A percentile compares a stretch with the other conserved stretches of the same genome.
phyloP scores from a whole-genome alignment of 345 rosid genomes.

The Arabis alpina region DNA sequence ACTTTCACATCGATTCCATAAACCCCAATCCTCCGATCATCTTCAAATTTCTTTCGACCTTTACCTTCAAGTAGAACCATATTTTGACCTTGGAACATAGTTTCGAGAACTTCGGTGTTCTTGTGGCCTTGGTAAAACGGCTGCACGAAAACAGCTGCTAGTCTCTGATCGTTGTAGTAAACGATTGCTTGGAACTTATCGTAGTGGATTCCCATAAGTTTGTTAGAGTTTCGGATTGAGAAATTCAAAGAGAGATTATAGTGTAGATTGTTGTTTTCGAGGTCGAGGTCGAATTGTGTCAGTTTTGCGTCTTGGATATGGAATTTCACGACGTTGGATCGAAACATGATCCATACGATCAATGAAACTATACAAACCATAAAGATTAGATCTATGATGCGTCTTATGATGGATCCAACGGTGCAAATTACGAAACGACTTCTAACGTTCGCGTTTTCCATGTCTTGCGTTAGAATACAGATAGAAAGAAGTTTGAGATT shows the following conservation, averaged over 20 bases:
- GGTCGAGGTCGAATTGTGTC: not conserved
- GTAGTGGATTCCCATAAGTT: slow-evolving; percentile 2
- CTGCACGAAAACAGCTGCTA: not conserved
- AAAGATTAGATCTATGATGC: not conserved
- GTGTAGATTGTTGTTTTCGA: not conserved
- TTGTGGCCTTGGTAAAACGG: slow-evolving; percentile 24
- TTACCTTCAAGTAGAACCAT: not conserved
- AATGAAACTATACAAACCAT: not conserved
- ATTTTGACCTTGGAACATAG: not conserved
- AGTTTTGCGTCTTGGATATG: not conserved
- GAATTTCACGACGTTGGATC: not conserved
- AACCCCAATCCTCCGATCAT: not conserved
- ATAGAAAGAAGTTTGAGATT: too few relatives aligned
- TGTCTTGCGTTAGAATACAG: too few relatives aligned
- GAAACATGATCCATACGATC: slow-evolving; percentile 3
- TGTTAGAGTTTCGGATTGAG: slow-evolving; percentile 4
- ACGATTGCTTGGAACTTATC: not conserved
- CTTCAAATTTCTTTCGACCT: not conserved
- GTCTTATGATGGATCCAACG: too few relatives aligned
- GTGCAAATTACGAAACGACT: too few relatives aligned
- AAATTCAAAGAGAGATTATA: slow-evolving; percentile 4
- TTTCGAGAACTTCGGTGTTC: not conserved
- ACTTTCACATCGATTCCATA: slow-evolving; percentile 6
- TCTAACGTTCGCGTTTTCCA: too few relatives aligned
- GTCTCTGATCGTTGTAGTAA: not conserved